Percentiles rank a stretch among this genome's conserved stretches.
These are phyloP conservation scores for Haplosporangium gracile DNA, from an alignment of 192 early-diverging fungal species.

Conservation along the genomic window DNA sequence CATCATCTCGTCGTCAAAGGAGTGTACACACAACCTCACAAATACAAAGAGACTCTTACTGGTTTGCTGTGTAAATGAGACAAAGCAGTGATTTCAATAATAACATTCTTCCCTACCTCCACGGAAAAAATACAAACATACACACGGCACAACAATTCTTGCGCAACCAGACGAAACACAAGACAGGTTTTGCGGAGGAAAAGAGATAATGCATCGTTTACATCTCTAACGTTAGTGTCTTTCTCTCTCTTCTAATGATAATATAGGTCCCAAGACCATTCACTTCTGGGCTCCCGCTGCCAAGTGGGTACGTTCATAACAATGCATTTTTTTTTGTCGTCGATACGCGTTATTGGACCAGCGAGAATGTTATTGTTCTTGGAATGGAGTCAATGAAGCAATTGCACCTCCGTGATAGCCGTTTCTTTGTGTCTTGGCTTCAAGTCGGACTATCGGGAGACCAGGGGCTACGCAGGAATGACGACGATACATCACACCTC, in stretches of 20 bases:
- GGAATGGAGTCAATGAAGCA: no score
- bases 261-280: constrained; percentile 94
- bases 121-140: neutral
- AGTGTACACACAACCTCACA: no score
- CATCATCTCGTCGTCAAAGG: no score
- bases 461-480: no score
- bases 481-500: no score
- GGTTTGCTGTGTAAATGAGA: no score
- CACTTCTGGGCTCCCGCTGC: constrained; percentile 97
- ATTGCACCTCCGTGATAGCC: no score
- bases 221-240: neutral
- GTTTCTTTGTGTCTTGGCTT: no score
- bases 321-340: neutral
- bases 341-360: neutral
- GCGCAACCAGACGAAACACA: no score
- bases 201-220: neutral
- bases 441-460: no score
- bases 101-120: neutral
- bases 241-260: constrained; percentile 58
- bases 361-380: no score
- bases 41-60: no score
- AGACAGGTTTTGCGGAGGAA: neutral
- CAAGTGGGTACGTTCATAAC: constrained; percentile 82
- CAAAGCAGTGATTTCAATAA: neutral
- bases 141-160: neutral